A percentile compares a stretch with the other conserved stretches of the same genome.
phyloP scores from a whole-genome alignment of 2,329 filamentous ascomycete genomes.

The Phoma herbarum region DNA sequence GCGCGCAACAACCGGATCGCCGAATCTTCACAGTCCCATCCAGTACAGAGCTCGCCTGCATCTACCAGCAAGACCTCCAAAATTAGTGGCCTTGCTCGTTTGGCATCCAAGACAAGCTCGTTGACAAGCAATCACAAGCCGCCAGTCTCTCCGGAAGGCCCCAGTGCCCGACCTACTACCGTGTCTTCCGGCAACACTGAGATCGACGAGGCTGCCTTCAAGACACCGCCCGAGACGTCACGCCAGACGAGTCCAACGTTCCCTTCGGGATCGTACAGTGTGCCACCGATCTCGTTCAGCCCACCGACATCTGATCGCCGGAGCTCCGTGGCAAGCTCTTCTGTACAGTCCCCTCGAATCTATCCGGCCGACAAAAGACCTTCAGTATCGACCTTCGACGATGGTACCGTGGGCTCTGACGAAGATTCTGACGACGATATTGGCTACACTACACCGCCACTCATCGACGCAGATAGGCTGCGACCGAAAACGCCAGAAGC shows the following conservation, averaged over 20 bases:
- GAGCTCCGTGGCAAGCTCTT: conserved; percentile 46
- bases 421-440: conserved; percentile 43
- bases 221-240: conserved; percentile 56
- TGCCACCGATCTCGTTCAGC: conserved; percentile 47
- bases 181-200: conserved; percentile 51
- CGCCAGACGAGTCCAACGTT: conserved; percentile 48
- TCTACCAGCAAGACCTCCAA: conserved; percentile 40
- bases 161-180: conserved; percentile 44
- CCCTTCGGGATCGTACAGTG: conserved; percentile 38
- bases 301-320: conserved; percentile 43
- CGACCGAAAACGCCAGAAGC: conserved; percentile 40
- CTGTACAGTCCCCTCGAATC: conserved; percentile 46
- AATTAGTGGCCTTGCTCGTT: conserved; percentile 44
- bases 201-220: conserved; percentile 54
- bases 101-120: conserved; percentile 51
- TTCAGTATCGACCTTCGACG: conserved; percentile 47
- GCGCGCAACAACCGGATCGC: conserved; percentile 38
- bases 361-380: conserved; percentile 43
- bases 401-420: conserved; percentile 41
- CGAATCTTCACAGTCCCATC: conserved; percentile 31
- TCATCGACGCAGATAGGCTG: conserved; percentile 33
- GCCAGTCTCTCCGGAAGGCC: conserved; percentile 42
- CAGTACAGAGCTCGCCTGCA: conserved; percentile 38
- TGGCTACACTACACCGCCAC: conserved; percentile 46
- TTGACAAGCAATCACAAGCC: conserved; percentile 42